Conservation (phyloP, 2,329 filamentous ascomycete genomes). For the Phialemoniopsis sp. region DNA sequence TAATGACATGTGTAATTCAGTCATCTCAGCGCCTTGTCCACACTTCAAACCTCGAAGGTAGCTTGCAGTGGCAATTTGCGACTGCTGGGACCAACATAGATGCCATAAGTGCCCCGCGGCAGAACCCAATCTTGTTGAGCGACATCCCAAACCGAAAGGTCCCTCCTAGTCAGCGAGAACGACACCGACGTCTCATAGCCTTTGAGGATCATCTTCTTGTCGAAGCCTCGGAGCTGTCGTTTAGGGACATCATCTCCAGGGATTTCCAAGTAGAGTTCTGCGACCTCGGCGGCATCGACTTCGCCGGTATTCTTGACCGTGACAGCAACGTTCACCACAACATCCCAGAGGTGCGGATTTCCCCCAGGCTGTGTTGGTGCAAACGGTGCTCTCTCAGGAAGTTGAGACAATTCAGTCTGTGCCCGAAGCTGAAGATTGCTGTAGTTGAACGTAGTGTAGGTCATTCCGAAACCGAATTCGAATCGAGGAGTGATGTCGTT, state of each 20-base stretch:
- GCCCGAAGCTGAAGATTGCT: constrained; percentile 52
- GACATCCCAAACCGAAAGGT: constrained; percentile 45
- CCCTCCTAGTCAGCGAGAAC: constrained; percentile 32
- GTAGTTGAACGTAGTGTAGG: constrained; percentile 70
- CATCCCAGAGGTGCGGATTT: constrained; percentile 42
- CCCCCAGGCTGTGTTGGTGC: constrained; percentile 34
- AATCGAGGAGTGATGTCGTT: constrained; percentile 59
- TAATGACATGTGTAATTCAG: too few species aligned
- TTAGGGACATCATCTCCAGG: too few species aligned
- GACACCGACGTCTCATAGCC: constrained; percentile 21
- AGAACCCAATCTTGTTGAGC: constrained; percentile 44
- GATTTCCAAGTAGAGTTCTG: constrained; percentile 13
- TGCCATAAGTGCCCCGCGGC: constrained; percentile 34
- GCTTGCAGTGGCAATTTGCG: constrained; percentile 50
- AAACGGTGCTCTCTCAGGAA: constrained; percentile 32
- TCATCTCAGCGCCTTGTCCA: too few species aligned
- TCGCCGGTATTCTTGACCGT: constrained; percentile 30
- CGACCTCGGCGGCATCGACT: constrained; percentile 9
- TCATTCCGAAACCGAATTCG: constrained; percentile 72
- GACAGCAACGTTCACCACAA: constrained; percentile 30
- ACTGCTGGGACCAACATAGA: constrained; percentile 39
- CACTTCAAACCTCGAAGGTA: too few species aligned
- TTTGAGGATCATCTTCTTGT: constrained; percentile 21
- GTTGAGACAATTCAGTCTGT: background rate
- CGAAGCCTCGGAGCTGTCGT: constrained; percentile 31